phyloP scores from a whole-genome alignment of 139 green algal species.

The Desmodesmus armatus region DNA sequence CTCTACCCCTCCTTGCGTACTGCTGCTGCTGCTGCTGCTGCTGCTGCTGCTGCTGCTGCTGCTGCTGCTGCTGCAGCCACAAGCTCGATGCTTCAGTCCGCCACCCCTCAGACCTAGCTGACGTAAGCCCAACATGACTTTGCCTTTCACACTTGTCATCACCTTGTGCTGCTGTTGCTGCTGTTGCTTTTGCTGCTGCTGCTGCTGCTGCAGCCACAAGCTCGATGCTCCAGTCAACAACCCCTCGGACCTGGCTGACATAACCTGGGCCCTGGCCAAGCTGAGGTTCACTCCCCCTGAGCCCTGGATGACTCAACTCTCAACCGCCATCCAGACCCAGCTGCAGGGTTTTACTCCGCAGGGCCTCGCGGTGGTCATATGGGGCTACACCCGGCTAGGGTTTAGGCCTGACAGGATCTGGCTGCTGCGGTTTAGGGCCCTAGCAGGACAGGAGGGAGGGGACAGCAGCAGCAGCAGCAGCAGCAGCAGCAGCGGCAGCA shows the following conservation, averaged over 20 bases:
- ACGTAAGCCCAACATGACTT: not conserved
- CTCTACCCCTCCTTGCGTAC: not conserved
- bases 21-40: too few relatives aligned
- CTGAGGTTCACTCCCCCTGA: not conserved
- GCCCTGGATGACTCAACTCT: not conserved
- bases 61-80: not conserved
- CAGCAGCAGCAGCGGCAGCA: too few relatives aligned
- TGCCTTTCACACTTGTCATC: not conserved
- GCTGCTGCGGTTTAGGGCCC: conserved; percentile 29
- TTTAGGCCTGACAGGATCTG: conserved; percentile 20
- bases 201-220: not conserved
- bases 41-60: not conserved
- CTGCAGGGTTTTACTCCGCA: conserved; percentile 8
- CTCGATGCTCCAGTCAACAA: not conserved
- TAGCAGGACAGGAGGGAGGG: not conserved
- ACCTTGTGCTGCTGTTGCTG: not conserved
- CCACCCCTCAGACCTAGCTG: too few relatives aligned
- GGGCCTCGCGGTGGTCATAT: conserved; percentile 40
- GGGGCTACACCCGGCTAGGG: conserved; percentile 14
- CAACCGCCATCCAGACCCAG: not conserved
- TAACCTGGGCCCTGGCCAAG: conserved; percentile 22
- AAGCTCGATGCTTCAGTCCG: not conserved
- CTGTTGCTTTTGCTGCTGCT: not conserved
- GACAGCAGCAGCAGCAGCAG: too few relatives aligned
- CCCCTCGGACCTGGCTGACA: not conserved